These are phyloP conservation scores for Haplosporangium gracile DNA, from an alignment of 192 early-diverging fungal species.

Conservation along the genomic window DNA sequence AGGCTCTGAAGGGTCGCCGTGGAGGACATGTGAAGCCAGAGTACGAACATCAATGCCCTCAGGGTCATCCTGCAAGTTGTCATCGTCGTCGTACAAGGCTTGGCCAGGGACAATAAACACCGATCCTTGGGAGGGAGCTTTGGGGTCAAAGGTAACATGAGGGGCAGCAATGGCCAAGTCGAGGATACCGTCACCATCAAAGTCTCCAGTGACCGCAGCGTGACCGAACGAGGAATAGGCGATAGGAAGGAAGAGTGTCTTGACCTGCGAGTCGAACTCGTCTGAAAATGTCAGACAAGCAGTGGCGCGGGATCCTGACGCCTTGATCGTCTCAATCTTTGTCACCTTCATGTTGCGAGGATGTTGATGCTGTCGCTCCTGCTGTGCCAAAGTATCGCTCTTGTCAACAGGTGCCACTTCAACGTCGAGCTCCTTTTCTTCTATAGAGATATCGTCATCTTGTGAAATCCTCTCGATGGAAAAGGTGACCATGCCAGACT, in stretches of 20 bases:
- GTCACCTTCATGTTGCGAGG: not conserved
- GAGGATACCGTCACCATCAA: slow-evolving; percentile 69
- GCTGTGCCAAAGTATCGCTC: not conserved
- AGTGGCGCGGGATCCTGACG: not conserved
- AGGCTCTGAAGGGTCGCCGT: slow-evolving; percentile 23
- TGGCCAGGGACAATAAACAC: slow-evolving; percentile 67
- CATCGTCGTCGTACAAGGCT: slow-evolving; percentile 7
- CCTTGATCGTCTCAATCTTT: not conserved
- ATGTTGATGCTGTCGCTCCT: not conserved
- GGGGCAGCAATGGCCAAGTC: slow-evolving; percentile 79
- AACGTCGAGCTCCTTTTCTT: not conserved
- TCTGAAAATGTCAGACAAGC: slow-evolving; percentile 33
- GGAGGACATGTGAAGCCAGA: slow-evolving; percentile 40
- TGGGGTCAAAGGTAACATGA: slow-evolving; percentile 53
- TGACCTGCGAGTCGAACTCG: slow-evolving; percentile 18
- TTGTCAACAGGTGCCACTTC: not conserved
- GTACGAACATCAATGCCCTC: slow-evolving; percentile 60
- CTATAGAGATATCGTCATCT: not conserved
- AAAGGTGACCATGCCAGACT: slow-evolving; percentile 39
- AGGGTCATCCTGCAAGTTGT: slow-evolving; percentile 19
- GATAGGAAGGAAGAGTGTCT: slow-evolving; percentile 58
- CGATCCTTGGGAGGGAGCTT: slow-evolving; percentile 61
- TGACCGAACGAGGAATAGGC: slow-evolving; percentile 78
- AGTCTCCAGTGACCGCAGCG: slow-evolving; percentile 75
- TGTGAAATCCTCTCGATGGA: slow-evolving; percentile 6